Conservation (phyloP, 768 basidiomycete genomes). For the Leccinum barrowsii region DNA sequence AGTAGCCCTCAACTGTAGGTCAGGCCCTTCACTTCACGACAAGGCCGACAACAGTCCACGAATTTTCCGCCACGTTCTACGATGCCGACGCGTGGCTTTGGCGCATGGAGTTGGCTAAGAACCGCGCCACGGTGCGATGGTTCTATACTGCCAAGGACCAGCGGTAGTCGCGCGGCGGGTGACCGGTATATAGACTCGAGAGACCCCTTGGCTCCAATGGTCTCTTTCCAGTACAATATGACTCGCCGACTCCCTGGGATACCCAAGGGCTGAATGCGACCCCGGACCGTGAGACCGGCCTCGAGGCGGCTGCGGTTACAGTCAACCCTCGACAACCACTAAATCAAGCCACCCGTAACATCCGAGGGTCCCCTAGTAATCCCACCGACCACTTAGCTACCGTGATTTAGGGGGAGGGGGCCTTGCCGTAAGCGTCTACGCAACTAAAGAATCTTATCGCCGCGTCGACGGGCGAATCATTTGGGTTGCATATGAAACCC, state of each 20-base stretch:
- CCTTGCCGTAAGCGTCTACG: background rate
- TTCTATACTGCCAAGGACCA: background rate
- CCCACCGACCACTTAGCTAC: background rate
- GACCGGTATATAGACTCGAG: background rate
- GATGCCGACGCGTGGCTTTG: no score
- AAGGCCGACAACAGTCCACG: no score
- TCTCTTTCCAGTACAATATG: background rate
- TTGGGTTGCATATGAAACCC: background rate
- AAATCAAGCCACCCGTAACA: background rate
- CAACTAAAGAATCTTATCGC: background rate
- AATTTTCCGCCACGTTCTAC: no score
- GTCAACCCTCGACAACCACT: background rate
- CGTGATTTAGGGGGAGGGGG: background rate
- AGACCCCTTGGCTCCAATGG: background rate
- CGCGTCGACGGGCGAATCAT: background rate
- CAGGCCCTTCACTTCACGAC: no score
- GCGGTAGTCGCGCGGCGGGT: no score
- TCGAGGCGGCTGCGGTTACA: background rate
- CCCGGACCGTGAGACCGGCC: no score
- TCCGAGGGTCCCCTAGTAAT: background rate
- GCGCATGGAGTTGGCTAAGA: no score
- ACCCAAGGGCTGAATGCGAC: background rate
- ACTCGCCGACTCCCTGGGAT: background rate
- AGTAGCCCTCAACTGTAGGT: no score
- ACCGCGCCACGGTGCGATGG: no score